phyloP scores from a whole-genome alignment of 257 asterid species.

The Solanum rostratum region DNA sequence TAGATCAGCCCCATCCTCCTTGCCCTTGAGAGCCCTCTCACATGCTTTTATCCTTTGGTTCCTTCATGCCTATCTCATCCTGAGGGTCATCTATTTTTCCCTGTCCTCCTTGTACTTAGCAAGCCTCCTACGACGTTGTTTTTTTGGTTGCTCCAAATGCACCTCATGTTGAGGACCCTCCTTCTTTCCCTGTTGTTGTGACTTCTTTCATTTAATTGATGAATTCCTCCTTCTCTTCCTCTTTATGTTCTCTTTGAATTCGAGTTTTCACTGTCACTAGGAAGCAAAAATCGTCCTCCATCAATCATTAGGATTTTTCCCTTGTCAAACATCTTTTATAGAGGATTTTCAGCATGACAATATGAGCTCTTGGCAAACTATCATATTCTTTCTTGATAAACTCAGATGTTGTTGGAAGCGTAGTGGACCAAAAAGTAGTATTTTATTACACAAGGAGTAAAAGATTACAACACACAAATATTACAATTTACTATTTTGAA shows the following conservation, averaged over 20 bases:
- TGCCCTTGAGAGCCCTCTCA: constrained; percentile 3
- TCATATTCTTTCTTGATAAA: neutral
- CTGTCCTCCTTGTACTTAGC: neutral
- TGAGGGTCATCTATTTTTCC: neutral
- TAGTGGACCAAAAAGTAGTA: no score
- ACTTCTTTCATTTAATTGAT: neutral
- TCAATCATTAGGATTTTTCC: neutral
- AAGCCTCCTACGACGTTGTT: neutral
- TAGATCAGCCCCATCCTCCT: neutral
- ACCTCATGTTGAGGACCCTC: neutral
- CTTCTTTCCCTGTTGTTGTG: neutral
- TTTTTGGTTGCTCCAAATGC: neutral
- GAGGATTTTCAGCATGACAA: constrained; percentile 28
- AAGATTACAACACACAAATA: no score
- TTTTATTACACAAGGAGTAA: no score
- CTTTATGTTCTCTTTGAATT: neutral
- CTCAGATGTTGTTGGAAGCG: no score
- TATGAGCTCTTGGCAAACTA: constrained; percentile 37
- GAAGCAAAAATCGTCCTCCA: neutral
- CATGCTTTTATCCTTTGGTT: neutral
- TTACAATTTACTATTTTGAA: no score
- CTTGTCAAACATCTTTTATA: neutral
- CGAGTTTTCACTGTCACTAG: neutral
- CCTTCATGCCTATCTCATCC: neutral
- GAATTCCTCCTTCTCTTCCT: neutral